These are phyloP conservation scores for Acanthamoeba triangularis DNA, from an alignment of 208 protist genomes.

Conservation along the genomic window DNA sequence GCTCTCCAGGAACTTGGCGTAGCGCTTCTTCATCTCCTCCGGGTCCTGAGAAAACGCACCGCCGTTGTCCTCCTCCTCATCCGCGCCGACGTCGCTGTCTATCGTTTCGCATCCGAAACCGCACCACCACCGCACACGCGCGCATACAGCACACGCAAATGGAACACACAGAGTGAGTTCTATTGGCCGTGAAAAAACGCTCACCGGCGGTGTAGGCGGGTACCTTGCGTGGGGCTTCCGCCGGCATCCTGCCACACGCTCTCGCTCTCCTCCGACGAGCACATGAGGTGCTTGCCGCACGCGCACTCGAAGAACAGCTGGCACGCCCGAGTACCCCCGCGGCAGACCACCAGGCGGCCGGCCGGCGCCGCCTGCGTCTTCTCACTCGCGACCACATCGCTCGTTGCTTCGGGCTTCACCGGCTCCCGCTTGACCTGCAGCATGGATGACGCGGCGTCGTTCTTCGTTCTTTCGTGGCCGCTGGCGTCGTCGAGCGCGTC, in stretches of 20 bases:
- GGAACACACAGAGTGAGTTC: not conserved
- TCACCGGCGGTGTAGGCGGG: not conserved
- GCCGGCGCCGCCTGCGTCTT: not conserved
- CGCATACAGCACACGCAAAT: too few relatives aligned
- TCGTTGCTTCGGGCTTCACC: not conserved
- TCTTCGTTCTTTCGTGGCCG: not conserved
- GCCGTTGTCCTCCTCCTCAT: not conserved
- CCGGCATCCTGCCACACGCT: not conserved
- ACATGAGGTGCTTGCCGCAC: not conserved
- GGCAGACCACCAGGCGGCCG: not conserved
- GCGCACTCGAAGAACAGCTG: constrained; percentile 26
- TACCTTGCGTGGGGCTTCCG: not conserved
- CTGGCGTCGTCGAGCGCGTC: not conserved
- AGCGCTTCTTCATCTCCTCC: constrained; percentile 1
- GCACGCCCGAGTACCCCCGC: not conserved
- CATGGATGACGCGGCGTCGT: not conserved
- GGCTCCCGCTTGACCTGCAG: not conserved
- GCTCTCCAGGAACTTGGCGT: constrained; percentile 45
- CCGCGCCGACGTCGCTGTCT: not conserved
- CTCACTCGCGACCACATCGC: not conserved
- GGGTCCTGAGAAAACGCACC: not conserved
- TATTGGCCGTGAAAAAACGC: not conserved
- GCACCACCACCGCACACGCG: too few relatives aligned
- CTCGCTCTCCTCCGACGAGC: not conserved
- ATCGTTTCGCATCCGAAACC: too few relatives aligned